Conservation (phyloP, 257 asterid genomes). For the Solanum clarkiae region DNA sequence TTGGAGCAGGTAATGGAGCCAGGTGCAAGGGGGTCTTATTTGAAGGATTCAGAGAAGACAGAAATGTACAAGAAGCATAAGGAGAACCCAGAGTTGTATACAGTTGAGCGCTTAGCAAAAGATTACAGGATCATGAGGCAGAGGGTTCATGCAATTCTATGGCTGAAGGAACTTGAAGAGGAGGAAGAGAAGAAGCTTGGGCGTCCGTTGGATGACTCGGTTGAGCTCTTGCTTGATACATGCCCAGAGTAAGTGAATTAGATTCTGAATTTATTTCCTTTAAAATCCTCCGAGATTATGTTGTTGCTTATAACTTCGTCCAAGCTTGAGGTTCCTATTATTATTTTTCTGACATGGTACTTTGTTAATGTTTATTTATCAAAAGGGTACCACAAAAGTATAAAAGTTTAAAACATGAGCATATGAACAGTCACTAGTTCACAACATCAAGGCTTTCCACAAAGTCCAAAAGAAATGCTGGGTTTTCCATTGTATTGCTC, state of each 20-base stretch:
- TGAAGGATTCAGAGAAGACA: conserved; percentile 75
- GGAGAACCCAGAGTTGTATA: conserved; percentile 73
- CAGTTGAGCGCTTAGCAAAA: conserved; percentile 82
- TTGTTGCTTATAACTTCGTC: neutral
- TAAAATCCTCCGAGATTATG: neutral
- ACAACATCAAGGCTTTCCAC: neutral
- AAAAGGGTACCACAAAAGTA: neutral
- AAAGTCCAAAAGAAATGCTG: neutral
- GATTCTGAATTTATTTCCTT: neutral
- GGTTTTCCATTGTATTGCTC: neutral
- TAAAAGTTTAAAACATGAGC: neutral
- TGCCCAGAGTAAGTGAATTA: conserved; percentile 72
- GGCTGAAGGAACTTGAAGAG: conserved; percentile 75
- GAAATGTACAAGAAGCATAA: conserved; percentile 88
- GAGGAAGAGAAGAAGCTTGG: conserved; percentile 81
- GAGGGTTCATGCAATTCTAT: conserved; percentile 87
- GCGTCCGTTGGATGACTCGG: conserved; percentile 54
- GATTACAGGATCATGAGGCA: conserved; percentile 96
- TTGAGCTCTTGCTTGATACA: conserved; percentile 61
- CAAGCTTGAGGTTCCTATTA: neutral
- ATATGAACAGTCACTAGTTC: neutral
- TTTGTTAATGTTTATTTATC: neutral
- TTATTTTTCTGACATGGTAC: neutral
- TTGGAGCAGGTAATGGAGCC: conserved; percentile 76
- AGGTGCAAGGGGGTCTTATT: conserved; percentile 75